These are phyloP conservation scores for Gracilaria domingensis DNA, from an alignment of 23 red algal species.

Conservation along the genomic window DNA sequence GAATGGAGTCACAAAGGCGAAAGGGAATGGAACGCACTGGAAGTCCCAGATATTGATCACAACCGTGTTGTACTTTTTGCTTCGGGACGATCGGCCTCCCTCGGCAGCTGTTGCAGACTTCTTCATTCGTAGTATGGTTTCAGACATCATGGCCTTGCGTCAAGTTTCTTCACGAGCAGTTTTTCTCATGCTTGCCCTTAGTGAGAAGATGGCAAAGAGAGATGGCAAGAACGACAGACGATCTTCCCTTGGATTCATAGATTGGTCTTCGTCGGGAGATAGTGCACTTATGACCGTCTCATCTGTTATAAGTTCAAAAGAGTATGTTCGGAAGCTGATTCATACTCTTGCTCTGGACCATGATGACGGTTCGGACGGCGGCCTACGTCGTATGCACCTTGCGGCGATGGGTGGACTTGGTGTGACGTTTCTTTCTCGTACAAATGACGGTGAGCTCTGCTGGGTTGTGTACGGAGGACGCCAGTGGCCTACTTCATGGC, in stretches of 20 bases:
- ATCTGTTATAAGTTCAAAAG: slow-evolving; percentile 24
- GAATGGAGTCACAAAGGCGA: too few species aligned
- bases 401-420: slow-evolving; percentile 38
- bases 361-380: slow-evolving; percentile 57
- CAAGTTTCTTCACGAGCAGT: slow-evolving; percentile 68
- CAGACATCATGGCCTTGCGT: slow-evolving; percentile 75
- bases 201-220: slow-evolving; percentile 19
- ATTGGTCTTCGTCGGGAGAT: background rate
- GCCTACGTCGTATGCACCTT: slow-evolving; percentile 5
- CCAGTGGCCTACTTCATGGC: slow-evolving; percentile 83
- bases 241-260: background rate
- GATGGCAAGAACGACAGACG: background rate
- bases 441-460: slow-evolving; percentile 75
- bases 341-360: slow-evolving; percentile 84
- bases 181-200: slow-evolving; percentile 71
- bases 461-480: slow-evolving; percentile 73
- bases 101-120: slow-evolving; percentile 68
- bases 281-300: slow-evolving; percentile 47
- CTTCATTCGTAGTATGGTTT: slow-evolving; percentile 69
- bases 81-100: slow-evolving; percentile 65
- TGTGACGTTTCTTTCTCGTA: slow-evolving; percentile 51
- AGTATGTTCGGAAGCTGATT: slow-evolving; percentile 69
- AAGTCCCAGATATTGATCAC: slow-evolving; percentile 72
- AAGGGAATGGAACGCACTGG: slow-evolving; percentile 77
- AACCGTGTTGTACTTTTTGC: slow-evolving; percentile 63